Percentiles rank a stretch among this genome's conserved stretches.
phyloP scores from a whole-genome alignment of 192 early-diverging fungal species.

The Coemansia sp. region DNA sequence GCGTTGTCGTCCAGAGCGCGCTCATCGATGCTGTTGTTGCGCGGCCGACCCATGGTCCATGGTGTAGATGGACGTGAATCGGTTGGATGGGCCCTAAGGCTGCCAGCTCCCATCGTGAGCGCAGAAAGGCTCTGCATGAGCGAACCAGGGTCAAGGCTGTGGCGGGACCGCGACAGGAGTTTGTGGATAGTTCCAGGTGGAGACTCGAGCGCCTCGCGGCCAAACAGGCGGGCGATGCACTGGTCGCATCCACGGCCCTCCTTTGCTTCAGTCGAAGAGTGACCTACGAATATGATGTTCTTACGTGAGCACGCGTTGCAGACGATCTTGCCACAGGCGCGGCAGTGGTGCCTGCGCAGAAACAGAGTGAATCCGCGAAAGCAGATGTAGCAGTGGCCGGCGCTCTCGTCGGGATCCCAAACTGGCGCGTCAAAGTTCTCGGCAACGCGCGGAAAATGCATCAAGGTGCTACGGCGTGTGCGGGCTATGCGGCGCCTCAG shows the following conservation, averaged over 20 bases:
- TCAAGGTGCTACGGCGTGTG: constrained; percentile 55
- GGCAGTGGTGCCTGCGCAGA: constrained; percentile 75
- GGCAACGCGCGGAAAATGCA: constrained; percentile 62
- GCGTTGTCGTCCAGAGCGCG: constrained; percentile 10
- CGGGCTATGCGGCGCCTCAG: constrained; percentile 45
- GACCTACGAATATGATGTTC: constrained; percentile 54
- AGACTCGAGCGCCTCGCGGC: constrained; percentile 51
- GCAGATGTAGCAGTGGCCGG: constrained; percentile 73
- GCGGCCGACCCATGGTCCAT: constrained; percentile 12
- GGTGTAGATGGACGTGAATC: constrained; percentile 21
- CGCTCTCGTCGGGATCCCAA: constrained; percentile 74
- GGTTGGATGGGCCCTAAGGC: constrained; percentile 18
- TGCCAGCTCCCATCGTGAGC: constrained; percentile 24
- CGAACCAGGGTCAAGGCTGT: constrained; percentile 48
- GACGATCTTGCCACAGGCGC: constrained; percentile 80
- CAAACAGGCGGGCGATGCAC: constrained; percentile 55
- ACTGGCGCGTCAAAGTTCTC: constrained; percentile 72
- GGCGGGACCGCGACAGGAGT: constrained; percentile 43
- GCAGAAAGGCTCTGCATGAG: constrained; percentile 47
- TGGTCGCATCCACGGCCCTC: constrained; percentile 59
- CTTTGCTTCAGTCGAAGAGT: constrained; percentile 24
- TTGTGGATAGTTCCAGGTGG: constrained; percentile 46
- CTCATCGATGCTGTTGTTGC: constrained; percentile 14
- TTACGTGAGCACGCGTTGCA: constrained; percentile 71
- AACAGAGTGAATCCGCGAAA: constrained; percentile 69